Evolutionary conservation across 2,329 filamentous ascomycete genomes (phyloP).

Genomic region (Chrysoporthe deuterocubensis): DNA sequence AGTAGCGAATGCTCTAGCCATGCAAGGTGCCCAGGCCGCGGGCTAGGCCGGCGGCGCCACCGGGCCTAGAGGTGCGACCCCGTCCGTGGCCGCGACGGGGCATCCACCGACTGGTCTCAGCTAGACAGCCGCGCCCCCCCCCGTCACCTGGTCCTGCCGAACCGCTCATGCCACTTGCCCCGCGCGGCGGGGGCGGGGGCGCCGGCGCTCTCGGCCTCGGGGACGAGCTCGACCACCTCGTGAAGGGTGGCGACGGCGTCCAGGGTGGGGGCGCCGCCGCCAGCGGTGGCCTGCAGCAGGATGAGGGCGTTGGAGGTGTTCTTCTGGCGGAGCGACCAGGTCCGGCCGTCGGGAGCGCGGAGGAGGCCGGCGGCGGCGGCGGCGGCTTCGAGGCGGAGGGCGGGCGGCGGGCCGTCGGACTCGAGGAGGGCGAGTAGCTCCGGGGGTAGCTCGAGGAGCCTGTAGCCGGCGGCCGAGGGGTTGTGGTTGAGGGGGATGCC

Average conservation of each 20-base stretch:
- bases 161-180: conserved; percentile 66
- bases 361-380: conserved; percentile 55
- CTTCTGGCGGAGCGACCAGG: conserved; percentile 66
- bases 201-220: conserved; percentile 38
- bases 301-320: conserved; percentile 71
- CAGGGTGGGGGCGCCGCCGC: conserved; percentile 38
- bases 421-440: conserved; percentile 62
- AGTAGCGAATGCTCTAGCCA: no score
- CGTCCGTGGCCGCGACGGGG: no score
- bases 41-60: no score
- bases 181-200: conserved; percentile 39
- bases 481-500: conserved; percentile 56
- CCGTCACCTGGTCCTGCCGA: conserved; percentile 51
- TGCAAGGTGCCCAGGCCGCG: no score
- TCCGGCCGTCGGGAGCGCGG: conserved; percentile 50
- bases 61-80: no score
- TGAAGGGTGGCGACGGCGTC: conserved; percentile 59
- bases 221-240: conserved; percentile 65
- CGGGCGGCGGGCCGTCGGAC: conserved; percentile 55
- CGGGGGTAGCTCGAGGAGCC: conserved; percentile 64
- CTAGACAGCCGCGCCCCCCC: no score
- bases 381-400: conserved; percentile 55
- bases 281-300: conserved; percentile 45
- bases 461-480: conserved; percentile 56
- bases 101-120: no score